Evolutionary conservation across 495 filamentous ascomycete species (phyloP), one percentile per base, ranked within the genome.

Genomic region (Darksidea phi): DNA sequence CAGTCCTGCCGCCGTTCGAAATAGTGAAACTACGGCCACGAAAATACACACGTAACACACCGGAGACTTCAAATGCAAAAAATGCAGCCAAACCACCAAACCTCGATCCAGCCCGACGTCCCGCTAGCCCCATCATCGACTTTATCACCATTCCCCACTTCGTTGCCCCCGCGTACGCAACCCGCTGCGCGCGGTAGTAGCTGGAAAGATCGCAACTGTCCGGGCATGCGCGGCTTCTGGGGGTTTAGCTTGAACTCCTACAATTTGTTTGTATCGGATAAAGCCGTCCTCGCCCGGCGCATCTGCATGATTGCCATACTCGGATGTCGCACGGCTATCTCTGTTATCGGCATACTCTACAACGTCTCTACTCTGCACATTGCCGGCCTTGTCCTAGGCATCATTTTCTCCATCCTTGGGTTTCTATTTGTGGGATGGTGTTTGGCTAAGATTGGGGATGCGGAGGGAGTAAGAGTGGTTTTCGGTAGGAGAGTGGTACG

Each of bases 391-490:
- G 24, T 49, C 10, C 1, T 57, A 3, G 45, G 45, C 10, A 49
- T 32, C 17, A 57, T 57, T 21, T 25, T 57, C 3, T 25, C 8
- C 13, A 18, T 57, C 7, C 20, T 57, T n/a, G 54, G 54, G 4
- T 57, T 57, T 24, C 34, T 57, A 7, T 57, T 57, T 25, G 48
- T 57, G 17, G 54, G 41, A 13, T 57, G 54, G 54, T 57, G 54
- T 38, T 42, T 57, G 45, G 54, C 54, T 5, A 7, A 37, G 43
- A 57, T 57, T 57, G 54, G 54, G 15, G 54, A 57, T 34, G 54
- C 54, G 25, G 24, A 17, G 21, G 54, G 54, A 36, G n/a, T 23
- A 7, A 1, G 54, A 18, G 48, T 6, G 28, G 54, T 57, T 21
- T 20, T 57, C 18, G 54, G 54, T 3, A 13, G 13, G 23, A 48